Base-by-base conservation (phyloP, 1,139 yeast species). In the Geotrichum citri-aurantii region DNA sequence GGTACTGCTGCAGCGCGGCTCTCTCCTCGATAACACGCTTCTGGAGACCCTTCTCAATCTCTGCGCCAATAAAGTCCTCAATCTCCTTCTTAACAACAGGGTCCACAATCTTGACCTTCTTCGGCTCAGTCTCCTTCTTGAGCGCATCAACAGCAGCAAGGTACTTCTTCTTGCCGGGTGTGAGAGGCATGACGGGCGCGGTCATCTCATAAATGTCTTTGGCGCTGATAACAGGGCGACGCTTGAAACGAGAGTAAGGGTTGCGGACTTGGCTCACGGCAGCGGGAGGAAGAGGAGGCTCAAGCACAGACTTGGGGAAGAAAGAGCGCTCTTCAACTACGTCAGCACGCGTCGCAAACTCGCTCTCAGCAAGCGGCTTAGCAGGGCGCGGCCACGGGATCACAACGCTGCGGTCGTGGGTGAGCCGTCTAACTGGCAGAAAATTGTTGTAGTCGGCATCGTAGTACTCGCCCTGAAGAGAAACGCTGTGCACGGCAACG, bases 341-440 rank as follows among this genome's bases (percentile, higher is more conserved):
- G 6, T 79, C 84, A 52, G 83, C 81, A 12, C 74, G 72, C 0
- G 97, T 89, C 3, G 83, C 80, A 19, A 67, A 64, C 47, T 58
- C 64, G 56, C 87, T 89, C 59, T 84, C 88, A 64, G 80, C 81
- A n/a, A 77, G 74, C 8, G 79, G 77, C 44, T 83, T 85, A 6
- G 63, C 60, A 1, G 96, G 96, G 64, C 83, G 81, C 50, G 98
- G 98, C 95, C 96, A 92, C 59, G 98, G 97, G 57, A 92, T 83
- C 53, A 83, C 82, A 59, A 89, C 76, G 49, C 82, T 81, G 42
- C 76, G 76, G 66, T 89, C 91, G 65, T 82, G 79, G 65, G 80
- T 82, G 17, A 92, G 90, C 64, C 83, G 81, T 74, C 98, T 82
- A 63, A 81, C 81, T 24, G 96, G 96, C 76, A 90, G 76, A 79